Evolutionary conservation across 176 grass and related monocot genomes (phyloP), one percentile per base, ranked within the genome.

Genomic region (Carex littledalei): DNA sequence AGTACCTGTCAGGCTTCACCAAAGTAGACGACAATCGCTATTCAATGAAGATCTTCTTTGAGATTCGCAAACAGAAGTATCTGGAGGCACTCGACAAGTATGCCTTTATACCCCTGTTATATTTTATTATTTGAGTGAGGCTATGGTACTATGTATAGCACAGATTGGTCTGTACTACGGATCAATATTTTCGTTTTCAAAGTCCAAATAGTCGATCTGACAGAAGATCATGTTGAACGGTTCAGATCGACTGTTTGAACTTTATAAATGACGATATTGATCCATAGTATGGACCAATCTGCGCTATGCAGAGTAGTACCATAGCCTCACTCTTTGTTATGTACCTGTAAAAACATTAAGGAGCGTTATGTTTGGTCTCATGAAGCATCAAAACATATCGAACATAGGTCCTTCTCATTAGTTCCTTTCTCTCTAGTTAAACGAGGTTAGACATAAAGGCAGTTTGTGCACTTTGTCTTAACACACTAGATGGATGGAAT

Each of bases 51-150:
- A 89, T 89, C 54, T 89, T 89, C 66, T 89, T 89, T 29, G 87
- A 89, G 76, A 89, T 89, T 18, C 84, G 87, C 66, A 89, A 89
- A 50, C 87, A 89, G 76, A 89, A 89, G 83, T 89, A 89, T 80
- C 63, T 89, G 21, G 87, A 89, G 57, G 87, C 87, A 21, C 80
- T 89, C 11, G 87, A 89, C 66, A 89, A 85, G 87, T 89, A 66
- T 29, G 63, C 18, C 60, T 41, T 24, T 49, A 81, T n/a, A 49
- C 58, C 56, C 31, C 16, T 47, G 59, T 63, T 63, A 64, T 45
- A 81, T 64, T 64, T 81, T 22, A 21, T 64, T 63, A 68, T 67
- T 29, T 5, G 37, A 39, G 37, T 39, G 37, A 39, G 37, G 37
- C 37, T 39, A 6, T 39, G 5, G 37, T 39, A 39, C 37, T 39